A percentile compares a stretch with the other conserved stretches of the same genome.
Evolutionary conservation across 2,329 filamentous ascomycete species (phyloP).

Genomic region (Cordyceps militaris): DNA sequence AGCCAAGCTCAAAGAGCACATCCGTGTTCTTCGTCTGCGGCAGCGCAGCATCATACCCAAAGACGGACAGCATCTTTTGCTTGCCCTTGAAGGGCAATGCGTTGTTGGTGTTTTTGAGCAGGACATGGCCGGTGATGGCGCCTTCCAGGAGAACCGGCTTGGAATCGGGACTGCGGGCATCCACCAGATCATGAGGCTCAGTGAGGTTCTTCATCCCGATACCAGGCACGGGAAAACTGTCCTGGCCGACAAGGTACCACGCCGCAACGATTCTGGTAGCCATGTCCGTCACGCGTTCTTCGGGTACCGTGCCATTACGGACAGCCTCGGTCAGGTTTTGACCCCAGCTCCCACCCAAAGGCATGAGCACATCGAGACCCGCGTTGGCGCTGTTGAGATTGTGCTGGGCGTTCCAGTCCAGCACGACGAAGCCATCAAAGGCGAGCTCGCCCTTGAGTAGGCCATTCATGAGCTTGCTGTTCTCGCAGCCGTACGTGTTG

Average conservation of each 20-base stretch:
- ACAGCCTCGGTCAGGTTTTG: constrained; percentile 66
- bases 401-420: constrained; percentile 65
- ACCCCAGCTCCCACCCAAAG: constrained; percentile 48
- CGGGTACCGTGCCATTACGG: constrained; percentile 66
- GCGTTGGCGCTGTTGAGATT: constrained; percentile 46
- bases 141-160: constrained; percentile 40
- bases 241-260: constrained; percentile 51
- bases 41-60: constrained; percentile 57
- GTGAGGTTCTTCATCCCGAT: constrained; percentile 56
- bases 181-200: constrained; percentile 36
- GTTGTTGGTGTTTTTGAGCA: constrained; percentile 65
- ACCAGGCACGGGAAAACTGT: constrained; percentile 37
- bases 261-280: constrained; percentile 60
- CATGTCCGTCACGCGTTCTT: constrained; percentile 71
- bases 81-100: constrained; percentile 55
- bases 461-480: constrained; percentile 61
- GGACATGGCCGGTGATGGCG: constrained; percentile 58
- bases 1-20: constrained; percentile 36
- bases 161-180: constrained; percentile 42
- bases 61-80: constrained; percentile 49
- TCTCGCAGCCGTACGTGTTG: constrained; percentile 67
- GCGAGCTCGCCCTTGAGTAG: constrained; percentile 56
- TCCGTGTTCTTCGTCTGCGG: constrained; percentile 42
- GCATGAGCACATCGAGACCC: constrained; percentile 67
- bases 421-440: constrained; percentile 62